Evolutionary conservation across 2,329 filamentous ascomycete species (phyloP).

Genomic region (Epichloe festucae): DNA sequence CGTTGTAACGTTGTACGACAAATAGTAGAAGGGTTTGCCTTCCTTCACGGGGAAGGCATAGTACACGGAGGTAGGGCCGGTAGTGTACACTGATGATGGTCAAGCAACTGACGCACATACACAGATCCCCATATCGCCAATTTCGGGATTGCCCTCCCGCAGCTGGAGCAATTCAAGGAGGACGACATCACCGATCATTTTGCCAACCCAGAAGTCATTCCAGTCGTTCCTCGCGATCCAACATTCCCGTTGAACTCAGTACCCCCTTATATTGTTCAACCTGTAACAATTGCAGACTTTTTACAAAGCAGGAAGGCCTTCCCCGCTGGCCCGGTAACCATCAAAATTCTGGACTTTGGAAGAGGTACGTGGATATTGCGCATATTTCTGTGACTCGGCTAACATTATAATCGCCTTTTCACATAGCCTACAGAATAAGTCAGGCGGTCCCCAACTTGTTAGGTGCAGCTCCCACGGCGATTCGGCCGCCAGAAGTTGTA

Average conservation of each 20-base stretch:
- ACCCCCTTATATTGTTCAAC: background rate
- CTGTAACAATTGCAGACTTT: background rate
- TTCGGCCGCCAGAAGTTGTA: no score
- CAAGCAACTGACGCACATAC: background rate
- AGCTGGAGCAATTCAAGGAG: no score
- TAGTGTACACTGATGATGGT: background rate
- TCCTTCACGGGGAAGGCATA: background rate
- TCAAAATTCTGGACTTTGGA: constrained; percentile 1
- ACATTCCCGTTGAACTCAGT: background rate
- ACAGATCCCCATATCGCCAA: background rate
- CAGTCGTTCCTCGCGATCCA: background rate
- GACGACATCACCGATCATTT: no score
- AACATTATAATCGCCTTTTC: background rate
- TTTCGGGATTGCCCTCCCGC: background rate
- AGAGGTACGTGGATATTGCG: background rate
- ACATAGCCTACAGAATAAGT: background rate
- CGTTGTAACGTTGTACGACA: background rate
- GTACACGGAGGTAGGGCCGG: no score
- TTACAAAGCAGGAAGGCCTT: background rate
- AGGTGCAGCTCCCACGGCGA: no score
- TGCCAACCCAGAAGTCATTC: background rate
- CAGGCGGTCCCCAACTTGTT: background rate
- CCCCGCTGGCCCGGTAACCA: background rate
- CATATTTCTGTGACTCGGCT: background rate
- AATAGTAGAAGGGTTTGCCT: constrained; percentile 1